Evolutionary conservation across 2,329 filamentous ascomycete species (phyloP).

Genomic region (Fusarium euwallaceae): DNA sequence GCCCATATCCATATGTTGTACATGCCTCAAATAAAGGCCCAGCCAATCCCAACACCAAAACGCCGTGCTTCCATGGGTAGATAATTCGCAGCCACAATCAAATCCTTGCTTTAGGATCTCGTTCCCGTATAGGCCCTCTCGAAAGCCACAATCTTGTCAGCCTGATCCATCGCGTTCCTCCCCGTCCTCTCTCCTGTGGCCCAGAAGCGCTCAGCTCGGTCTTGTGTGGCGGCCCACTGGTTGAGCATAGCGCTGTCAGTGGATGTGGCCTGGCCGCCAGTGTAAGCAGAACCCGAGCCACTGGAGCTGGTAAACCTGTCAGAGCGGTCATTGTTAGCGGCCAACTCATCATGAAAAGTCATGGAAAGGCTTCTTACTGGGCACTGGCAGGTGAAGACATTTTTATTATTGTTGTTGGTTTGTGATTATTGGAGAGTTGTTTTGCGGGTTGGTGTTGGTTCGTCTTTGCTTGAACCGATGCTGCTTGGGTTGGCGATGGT

Average conservation of each 20-base stretch:
- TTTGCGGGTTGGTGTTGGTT: conserved; percentile 11
- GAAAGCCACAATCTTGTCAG: conserved; percentile 26
- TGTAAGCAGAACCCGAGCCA: conserved; percentile 34
- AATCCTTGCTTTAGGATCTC: neutral
- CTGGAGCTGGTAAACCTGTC: conserved; percentile 23
- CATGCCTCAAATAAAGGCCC: neutral
- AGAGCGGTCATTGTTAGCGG: conserved; percentile 4
- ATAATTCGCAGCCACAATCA: conserved; percentile 21
- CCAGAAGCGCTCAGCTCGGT: conserved; percentile 29
- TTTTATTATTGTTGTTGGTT: conserved; percentile 7
- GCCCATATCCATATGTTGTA: conserved; percentile 19
- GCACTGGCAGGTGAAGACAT: conserved; percentile 29
- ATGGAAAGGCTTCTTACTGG: conserved; percentile 17
- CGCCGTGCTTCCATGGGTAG: conserved; percentile 23
- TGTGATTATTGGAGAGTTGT: neutral
- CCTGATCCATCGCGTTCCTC: conserved; percentile 14
- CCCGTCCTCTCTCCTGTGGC: conserved; percentile 28
- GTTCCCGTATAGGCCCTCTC: conserved; percentile 11
- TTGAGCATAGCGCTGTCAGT: conserved; percentile 14
- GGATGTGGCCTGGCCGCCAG: conserved; percentile 20
- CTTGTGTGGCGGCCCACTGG: conserved; percentile 22
- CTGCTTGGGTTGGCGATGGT: neutral
- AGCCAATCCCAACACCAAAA: conserved; percentile 12
- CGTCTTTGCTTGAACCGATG: neutral
- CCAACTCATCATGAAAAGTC: neutral